These are phyloP conservation scores for Diaporthe nobilis DNA, from an alignment of 2,329 filamentous ascomycete species.

Conservation along the genomic window DNA sequence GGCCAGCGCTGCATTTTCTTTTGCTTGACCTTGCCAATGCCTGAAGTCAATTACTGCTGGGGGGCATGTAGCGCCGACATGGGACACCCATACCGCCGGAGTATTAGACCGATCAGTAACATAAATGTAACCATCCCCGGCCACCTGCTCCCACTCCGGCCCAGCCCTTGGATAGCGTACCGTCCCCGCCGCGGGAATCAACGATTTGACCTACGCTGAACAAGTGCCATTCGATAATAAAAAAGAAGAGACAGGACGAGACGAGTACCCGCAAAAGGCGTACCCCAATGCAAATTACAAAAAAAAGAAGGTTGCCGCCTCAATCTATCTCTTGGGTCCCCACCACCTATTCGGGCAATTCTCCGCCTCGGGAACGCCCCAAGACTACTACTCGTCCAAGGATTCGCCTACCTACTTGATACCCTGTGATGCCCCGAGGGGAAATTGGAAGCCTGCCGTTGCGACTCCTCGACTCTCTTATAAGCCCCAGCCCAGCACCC, in stretches of 20 bases:
- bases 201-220: background rate
- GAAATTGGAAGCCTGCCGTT: slow-evolving; percentile 22
- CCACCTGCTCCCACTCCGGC: slow-evolving; percentile 14
- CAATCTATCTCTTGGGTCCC: slow-evolving; percentile 12
- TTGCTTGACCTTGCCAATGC: background rate
- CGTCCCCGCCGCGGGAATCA: slow-evolving; percentile 14
- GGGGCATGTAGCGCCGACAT: background rate
- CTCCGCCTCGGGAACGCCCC: slow-evolving; percentile 25
- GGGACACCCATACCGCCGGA: slow-evolving; percentile 18
- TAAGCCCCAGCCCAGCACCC: slow-evolving; percentile 10
- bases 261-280: background rate
- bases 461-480: slow-evolving; percentile 21
- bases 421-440: slow-evolving; percentile 29
- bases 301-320: slow-evolving; percentile 14
- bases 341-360: slow-evolving; percentile 19
- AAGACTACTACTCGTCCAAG: slow-evolving; percentile 5
- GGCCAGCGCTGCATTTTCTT: slow-evolving; percentile 1
- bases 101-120: slow-evolving; percentile 23
- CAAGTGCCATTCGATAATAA: slow-evolving; percentile 22
- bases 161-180: slow-evolving; percentile 15
- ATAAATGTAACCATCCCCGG: slow-evolving; percentile 33
- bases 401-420: background rate
- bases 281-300: slow-evolving; percentile 14
- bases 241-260: background rate
- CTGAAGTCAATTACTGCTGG: slow-evolving; percentile 9